Base-by-base conservation (phyloP, 495 filamentous ascomycete genomes). In the Aspergillus ellipticus region DNA sequence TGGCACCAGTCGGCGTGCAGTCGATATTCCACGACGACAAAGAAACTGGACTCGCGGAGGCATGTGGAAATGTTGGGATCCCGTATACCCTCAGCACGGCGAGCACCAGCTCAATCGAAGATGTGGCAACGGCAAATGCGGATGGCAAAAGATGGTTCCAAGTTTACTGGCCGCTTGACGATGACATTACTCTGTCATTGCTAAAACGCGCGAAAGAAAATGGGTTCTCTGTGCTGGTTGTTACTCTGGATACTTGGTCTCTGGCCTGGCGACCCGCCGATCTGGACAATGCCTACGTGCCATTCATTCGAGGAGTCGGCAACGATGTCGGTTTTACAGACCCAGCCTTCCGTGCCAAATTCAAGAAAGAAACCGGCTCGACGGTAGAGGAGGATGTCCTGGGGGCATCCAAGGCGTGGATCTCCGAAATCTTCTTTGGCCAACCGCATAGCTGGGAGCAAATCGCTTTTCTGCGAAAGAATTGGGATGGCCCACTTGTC, bases 151-250 rank as follows among this genome's bases (percentile, higher is more conserved):
- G 56, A 21, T 85, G 82, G 77, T 89, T 80, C 63, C 87, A 91
- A 64, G 75, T 91, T 7, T 91, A 90, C 67, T 87, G 85, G 82
- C 84, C 84, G 2, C 59, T 67, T 15, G 76, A 84, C 62, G 73
- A 84, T 42, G 74, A 82, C 4, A 64, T 88, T 45, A 88, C 87
- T 0, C 56, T 77, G 0, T 82, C 82, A 4, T 66, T 89, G 31
- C 73, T 89, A 35, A 68, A 73, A n/a, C 80, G 86, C 20, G 87
- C 86, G 2, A 82, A 82, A 49, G 74, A 71, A 6, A 71, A 66
- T 45, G 77, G 77, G 2, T 72, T 75, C 56, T 74, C 75, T 20
- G 74, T 74, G 16, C 66, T 80, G 13, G 78, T 77, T 2, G 66
- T 77, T 26, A 76, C 74, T 7, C 55, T 77, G 15, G 74, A 77